Percentiles rank a stretch among this genome's conserved stretches.
Conservation (phyloP, 2,329 filamentous ascomycete species). For the Pseudogymnoascus sp. region DNA sequence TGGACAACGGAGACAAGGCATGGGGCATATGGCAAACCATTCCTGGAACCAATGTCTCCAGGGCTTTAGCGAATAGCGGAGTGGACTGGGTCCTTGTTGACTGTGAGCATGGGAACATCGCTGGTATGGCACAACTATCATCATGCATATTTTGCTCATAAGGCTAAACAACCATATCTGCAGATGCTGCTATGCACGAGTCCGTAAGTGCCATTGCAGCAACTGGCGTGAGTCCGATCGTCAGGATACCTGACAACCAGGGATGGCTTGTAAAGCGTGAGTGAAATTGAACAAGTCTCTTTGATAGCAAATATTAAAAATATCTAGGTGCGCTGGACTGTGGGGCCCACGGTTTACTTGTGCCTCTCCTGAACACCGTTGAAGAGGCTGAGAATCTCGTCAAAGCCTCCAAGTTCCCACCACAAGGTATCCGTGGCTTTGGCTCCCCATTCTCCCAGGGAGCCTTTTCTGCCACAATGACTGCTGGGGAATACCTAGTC, state of each 20-base stretch:
- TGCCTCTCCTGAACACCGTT: slow-evolving; percentile 46
- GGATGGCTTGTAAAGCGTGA: slow-evolving; percentile 49
- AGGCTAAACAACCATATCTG: slow-evolving; percentile 6
- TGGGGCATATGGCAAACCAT: slow-evolving; percentile 58
- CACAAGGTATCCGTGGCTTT: slow-evolving; percentile 44
- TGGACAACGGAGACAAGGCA: slow-evolving; percentile 37
- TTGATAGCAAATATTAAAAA: slow-evolving; percentile 16
- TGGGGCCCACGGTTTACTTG: slow-evolving; percentile 49
- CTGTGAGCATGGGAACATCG: slow-evolving; percentile 50
- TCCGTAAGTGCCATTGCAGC: slow-evolving; percentile 48
- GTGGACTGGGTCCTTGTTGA: slow-evolving; percentile 60
- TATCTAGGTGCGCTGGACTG: slow-evolving; percentile 45
- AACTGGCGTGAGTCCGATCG: slow-evolving; percentile 46
- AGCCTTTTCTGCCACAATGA: slow-evolving; percentile 39
- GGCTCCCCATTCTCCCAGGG: slow-evolving; percentile 48
- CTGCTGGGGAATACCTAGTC: slow-evolving; percentile 47
- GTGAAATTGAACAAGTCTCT: slow-evolving; percentile 20
- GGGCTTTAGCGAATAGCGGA: slow-evolving; percentile 51
- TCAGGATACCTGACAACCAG: slow-evolving; percentile 50
- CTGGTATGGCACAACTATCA: slow-evolving; percentile 31
- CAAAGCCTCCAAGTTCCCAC: slow-evolving; percentile 47
- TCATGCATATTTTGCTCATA: background rate
- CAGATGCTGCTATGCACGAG: slow-evolving; percentile 50
- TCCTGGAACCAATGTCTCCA: slow-evolving; percentile 51
- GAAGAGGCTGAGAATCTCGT: slow-evolving; percentile 45